phyloP scores from a whole-genome alignment of 2,329 filamentous ascomycete genomes.

The Dothideomycetes sp. region DNA sequence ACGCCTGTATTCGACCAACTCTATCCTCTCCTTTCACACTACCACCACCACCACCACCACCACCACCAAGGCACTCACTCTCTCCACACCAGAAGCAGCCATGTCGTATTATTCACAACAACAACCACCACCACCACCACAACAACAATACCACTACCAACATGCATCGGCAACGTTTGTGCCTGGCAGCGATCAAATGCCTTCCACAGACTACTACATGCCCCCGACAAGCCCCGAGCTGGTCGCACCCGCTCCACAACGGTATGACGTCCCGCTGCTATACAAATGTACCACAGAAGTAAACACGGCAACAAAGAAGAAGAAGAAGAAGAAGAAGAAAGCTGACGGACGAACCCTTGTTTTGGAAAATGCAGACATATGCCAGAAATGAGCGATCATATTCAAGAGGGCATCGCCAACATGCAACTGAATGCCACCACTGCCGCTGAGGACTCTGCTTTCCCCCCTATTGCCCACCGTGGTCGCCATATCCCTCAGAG shows the following conservation, averaged over 20 bases:
- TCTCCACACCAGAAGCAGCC: no score
- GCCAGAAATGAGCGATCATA: constrained; percentile 92
- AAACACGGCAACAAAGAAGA: not conserved
- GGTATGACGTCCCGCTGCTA: constrained; percentile 42
- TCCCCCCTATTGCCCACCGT: constrained; percentile 69
- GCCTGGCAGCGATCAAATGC: constrained; percentile 54
- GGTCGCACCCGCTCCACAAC: constrained; percentile 61
- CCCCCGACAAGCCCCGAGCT: constrained; percentile 52
- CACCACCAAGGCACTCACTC: no score
- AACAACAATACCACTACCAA: constrained; percentile 6
- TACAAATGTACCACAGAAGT: not conserved
- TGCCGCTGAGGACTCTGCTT: constrained; percentile 31
- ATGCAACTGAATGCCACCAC: constrained; percentile 51
- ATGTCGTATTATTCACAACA: no score
- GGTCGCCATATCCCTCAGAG: constrained; percentile 86
- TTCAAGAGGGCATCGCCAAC: constrained; percentile 87
- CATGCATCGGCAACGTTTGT: constrained; percentile 49
- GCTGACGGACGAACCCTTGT: not conserved
- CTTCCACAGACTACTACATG: constrained; percentile 64
- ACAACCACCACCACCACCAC: no score
- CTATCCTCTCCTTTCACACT: no score
- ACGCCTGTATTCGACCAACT: no score
- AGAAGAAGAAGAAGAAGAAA: not conserved
- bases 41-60: no score
- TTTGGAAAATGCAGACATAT: constrained; percentile 55